These are phyloP conservation scores for Solanum appendiculatum DNA, from an alignment of 257 asterid genomes.

Conservation along the genomic window DNA sequence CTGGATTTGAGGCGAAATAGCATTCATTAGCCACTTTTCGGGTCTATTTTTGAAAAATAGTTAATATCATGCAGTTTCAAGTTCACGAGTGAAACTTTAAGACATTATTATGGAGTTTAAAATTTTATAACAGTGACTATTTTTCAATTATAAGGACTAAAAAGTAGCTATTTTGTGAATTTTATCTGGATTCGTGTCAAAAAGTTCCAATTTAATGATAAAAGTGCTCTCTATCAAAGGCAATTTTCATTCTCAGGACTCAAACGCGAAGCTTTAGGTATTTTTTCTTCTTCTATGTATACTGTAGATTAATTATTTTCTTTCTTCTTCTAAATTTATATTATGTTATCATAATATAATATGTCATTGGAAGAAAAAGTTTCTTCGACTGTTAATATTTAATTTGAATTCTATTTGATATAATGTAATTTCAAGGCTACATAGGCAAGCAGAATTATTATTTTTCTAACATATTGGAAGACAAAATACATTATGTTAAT, in stretches of 20 bases:
- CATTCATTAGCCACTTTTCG: neutral
- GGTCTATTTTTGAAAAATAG: neutral
- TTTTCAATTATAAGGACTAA: neutral
- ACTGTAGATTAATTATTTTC: neutral
- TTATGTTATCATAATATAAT: neutral
- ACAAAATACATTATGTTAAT: too few relatives aligned
- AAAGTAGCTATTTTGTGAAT: neutral
- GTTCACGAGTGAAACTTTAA: too few relatives aligned
- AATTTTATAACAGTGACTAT: accelerated
- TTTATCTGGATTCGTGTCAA: neutral
- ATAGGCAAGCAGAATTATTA: too few relatives aligned
- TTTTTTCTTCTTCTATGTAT: neutral
- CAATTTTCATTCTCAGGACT: neutral
- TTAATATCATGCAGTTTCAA: too few relatives aligned
- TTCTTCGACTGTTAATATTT: neutral
- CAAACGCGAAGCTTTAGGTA: neutral
- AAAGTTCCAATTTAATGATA: neutral
- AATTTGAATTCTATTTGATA: neutral
- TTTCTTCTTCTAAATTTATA: neutral
- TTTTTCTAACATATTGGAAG: neutral
- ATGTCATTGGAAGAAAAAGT: neutral
- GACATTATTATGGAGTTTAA: too few relatives aligned
- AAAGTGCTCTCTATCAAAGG: neutral
- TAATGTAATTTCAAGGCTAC: too few relatives aligned
- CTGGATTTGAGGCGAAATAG: neutral